These are phyloP conservation scores for Stephania yunnanensis DNA, from an alignment of 164 flowering plant genomes.

Conservation along the genomic window DNA sequence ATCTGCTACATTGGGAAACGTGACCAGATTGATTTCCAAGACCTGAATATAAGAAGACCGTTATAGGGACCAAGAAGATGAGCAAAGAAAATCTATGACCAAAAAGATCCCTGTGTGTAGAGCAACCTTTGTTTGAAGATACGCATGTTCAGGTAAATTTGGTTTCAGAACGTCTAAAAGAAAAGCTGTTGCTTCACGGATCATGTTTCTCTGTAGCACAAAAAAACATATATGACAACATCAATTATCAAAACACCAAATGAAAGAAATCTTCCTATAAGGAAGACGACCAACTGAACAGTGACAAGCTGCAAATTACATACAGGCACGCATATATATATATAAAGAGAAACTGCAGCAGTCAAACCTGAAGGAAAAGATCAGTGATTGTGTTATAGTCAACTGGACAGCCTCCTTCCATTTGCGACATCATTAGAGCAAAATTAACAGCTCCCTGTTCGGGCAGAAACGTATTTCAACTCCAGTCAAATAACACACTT, in stretches of 20 bases:
- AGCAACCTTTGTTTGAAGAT: conserved; percentile 68
- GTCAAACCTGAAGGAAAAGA: conserved; percentile 85
- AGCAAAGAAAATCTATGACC: background rate
- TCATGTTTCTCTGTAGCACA: conserved; percentile 62
- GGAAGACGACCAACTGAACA: background rate
- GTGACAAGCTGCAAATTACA: background rate
- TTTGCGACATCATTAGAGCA: conserved; percentile 99
- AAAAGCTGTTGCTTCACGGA: conserved; percentile 85
- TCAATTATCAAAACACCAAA: background rate
- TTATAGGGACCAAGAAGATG: conserved; percentile 2
- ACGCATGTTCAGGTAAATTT: conserved; percentile 71
- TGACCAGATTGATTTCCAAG: conserved; percentile 91
- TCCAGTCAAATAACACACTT: background rate
- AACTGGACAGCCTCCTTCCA: conserved; percentile 99
- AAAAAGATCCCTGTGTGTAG: background rate
- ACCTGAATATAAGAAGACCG: conserved; percentile 44
- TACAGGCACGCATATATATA: too few relatives aligned
- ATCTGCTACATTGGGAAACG: conserved; percentile 99
- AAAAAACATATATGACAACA: conserved; percentile 1
- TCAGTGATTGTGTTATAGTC: conserved; percentile 99
- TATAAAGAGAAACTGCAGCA: background rate
- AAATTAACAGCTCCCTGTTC: conserved; percentile 97
- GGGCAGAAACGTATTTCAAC: conserved; percentile 4
- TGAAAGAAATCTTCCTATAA: background rate
- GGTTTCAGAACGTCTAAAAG: conserved; percentile 76